Evolutionary conservation across 352 stramenopile species (phyloP).

Genomic region (Phytophthora pseudosyringae): DNA sequence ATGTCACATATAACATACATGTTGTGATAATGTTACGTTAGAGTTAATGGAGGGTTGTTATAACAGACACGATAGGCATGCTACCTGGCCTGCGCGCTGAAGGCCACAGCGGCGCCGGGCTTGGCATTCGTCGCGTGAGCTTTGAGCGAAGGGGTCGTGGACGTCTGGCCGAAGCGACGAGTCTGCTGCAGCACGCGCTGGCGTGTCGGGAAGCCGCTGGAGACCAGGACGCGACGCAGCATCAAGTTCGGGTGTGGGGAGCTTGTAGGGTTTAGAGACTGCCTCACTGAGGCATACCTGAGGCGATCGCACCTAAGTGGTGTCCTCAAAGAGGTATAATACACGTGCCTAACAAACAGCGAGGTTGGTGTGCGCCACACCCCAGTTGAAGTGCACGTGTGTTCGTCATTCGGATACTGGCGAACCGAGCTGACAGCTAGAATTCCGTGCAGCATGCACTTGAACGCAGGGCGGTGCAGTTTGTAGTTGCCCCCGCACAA

Average conservation of each 20-base stretch:
- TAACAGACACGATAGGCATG: conserved; percentile 1
- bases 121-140: neutral
- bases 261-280: neutral
- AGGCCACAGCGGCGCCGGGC: conserved; percentile 2
- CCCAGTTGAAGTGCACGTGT: conserved; percentile 19
- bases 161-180: conserved; percentile 19
- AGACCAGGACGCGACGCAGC: conserved; percentile 17
- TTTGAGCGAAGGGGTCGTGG: conserved; percentile 4
- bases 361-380: conserved; percentile 1
- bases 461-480: too few species aligned
- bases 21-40: conserved; percentile 10
- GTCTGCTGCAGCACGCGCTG: conserved; percentile 13
- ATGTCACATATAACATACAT: conserved; percentile 13
- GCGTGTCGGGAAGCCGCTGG: neutral
- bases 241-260: conserved; percentile 8
- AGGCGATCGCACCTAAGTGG: too few species aligned
- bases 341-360: too few species aligned
- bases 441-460: too few species aligned
- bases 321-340: too few species aligned
- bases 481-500: too few species aligned
- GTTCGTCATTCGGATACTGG: too few species aligned
- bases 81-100: conserved; percentile 17
- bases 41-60: neutral
- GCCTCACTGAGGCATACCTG: too few species aligned
- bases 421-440: too few species aligned